These are phyloP conservation scores for Pleurotus citrinopileatus DNA, from an alignment of 768 basidiomycete species.

Conservation along the genomic window DNA sequence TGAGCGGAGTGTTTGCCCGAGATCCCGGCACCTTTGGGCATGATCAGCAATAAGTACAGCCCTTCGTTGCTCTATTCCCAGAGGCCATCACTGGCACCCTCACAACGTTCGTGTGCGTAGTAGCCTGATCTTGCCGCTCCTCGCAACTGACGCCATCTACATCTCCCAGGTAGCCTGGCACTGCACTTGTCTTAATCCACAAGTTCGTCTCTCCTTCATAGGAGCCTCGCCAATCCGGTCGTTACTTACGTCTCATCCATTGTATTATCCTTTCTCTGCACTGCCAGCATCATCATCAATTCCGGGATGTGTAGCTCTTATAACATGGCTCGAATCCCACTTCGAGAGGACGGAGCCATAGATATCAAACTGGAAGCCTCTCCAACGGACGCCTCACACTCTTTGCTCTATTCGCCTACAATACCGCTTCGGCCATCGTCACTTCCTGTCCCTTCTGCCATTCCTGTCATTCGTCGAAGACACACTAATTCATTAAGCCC, in stretches of 20 bases:
- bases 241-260: slow-evolving; percentile 17
- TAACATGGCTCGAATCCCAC: slow-evolving; percentile 4
- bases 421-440: slow-evolving; percentile 2
- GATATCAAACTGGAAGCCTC: slow-evolving; percentile 47
- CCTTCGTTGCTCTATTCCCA: slow-evolving; percentile 8
- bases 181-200: neutral
- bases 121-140: slow-evolving; percentile 8
- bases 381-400: slow-evolving; percentile 25
- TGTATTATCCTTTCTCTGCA: slow-evolving; percentile 29
- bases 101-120: slow-evolving; percentile 3
- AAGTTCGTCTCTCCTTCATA: neutral
- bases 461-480: slow-evolving; percentile 4
- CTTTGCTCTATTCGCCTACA: slow-evolving; percentile 34
- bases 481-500: slow-evolving; percentile 18
- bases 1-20: slow-evolving; percentile 5
- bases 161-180: slow-evolving; percentile 21
- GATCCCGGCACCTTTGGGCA: neutral
- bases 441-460: slow-evolving; percentile 7
- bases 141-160: slow-evolving; percentile 14
- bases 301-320: slow-evolving; percentile 6
- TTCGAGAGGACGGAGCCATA: slow-evolving; percentile 30
- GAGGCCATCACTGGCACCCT: neutral
- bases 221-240: slow-evolving; percentile 13
- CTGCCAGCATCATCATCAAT: slow-evolving; percentile 30
- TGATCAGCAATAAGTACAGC: slow-evolving; percentile 10